A percentile compares a stretch with the other conserved stretches of the same genome.
phyloP scores from a whole-genome alignment of 345 rosid species.

The Eucalyptus fibrosa region DNA sequence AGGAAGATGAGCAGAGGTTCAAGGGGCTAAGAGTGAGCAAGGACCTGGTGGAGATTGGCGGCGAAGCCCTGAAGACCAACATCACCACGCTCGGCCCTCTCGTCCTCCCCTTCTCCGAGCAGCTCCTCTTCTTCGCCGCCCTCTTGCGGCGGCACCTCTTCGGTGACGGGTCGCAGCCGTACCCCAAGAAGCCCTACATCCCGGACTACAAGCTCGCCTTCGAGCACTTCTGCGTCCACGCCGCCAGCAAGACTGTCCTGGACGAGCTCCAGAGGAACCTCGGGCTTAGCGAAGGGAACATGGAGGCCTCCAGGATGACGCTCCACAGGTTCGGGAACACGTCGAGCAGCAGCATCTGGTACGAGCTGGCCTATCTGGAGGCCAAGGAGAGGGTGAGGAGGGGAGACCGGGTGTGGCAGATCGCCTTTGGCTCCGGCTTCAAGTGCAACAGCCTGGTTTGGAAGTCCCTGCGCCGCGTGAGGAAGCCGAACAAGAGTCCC shows the following conservation, averaged over 20 bases:
- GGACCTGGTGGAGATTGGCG: conserved; percentile 78
- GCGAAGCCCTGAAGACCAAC: conserved; percentile 90
- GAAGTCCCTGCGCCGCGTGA: conserved; percentile 55
- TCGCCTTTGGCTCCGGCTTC: conserved; percentile 80
- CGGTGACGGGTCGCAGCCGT: conserved; percentile 1
- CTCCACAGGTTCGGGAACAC: conserved; percentile 86
- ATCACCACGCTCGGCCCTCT: conserved; percentile 93
- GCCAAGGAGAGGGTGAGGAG: conserved; percentile 71
- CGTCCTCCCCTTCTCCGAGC: conserved; percentile 91
- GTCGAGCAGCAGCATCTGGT: conserved; percentile 89
- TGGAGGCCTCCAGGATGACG: conserved; percentile 87
- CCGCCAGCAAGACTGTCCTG: conserved; percentile 68
- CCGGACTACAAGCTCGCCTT: conserved; percentile 96
- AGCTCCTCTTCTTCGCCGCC: conserved; percentile 67
- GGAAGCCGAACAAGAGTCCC: conserved; percentile 57
- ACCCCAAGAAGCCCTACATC: conserved; percentile 56
- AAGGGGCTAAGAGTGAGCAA: conserved; percentile 76
- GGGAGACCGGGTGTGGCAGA: conserved; percentile 87
- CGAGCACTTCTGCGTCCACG: conserved; percentile 88
- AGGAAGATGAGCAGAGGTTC: conserved; percentile 70
- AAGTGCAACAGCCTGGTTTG: conserved; percentile 95
- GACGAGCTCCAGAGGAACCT: conserved; percentile 87
- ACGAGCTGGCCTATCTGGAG: conserved; percentile 78
- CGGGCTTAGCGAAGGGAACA: conserved; percentile 59
- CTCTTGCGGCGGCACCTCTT: conserved; percentile 36